Evolutionary conservation across 225 moss, liverwort and hornwort genomes (phyloP).

Genomic region (Bryoerythrophyllum caledonicum): DNA sequence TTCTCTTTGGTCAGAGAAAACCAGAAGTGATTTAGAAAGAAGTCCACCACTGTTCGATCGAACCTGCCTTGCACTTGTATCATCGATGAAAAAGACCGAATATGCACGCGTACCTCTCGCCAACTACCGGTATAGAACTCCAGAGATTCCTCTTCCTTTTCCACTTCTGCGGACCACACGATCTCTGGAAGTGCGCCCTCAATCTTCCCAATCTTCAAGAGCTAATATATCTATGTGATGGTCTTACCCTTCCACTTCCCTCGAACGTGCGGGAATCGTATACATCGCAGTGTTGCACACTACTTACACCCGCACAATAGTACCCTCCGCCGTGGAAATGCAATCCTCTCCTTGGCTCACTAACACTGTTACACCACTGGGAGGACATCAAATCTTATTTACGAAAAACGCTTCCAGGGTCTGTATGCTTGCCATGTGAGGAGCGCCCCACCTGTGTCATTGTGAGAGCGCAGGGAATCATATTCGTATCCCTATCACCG

Average conservation of each 20-base stretch:
- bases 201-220: neutral
- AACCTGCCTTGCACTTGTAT: rapidly evolving
- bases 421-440: no score
- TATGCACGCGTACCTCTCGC: neutral
- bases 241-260: neutral
- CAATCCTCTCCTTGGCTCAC: no score
- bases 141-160: neutral
- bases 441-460: no score
- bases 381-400: no score
- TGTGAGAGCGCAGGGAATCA: no score
- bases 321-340: no score
- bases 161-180: neutral
- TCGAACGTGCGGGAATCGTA: neutral
- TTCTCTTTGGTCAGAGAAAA: neutral
- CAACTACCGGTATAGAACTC: neutral
- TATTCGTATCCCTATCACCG: no score
- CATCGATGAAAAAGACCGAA: neutral
- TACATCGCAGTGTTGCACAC: neutral
- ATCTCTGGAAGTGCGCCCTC: neutral
- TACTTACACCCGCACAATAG: no score
- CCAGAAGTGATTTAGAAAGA: neutral
- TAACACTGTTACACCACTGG: no score
- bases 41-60: neutral
- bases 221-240: neutral
- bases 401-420: no score